Base-by-base conservation (phyloP, 164 flowering plant genomes). In the Magnolia officinalis region DNA sequence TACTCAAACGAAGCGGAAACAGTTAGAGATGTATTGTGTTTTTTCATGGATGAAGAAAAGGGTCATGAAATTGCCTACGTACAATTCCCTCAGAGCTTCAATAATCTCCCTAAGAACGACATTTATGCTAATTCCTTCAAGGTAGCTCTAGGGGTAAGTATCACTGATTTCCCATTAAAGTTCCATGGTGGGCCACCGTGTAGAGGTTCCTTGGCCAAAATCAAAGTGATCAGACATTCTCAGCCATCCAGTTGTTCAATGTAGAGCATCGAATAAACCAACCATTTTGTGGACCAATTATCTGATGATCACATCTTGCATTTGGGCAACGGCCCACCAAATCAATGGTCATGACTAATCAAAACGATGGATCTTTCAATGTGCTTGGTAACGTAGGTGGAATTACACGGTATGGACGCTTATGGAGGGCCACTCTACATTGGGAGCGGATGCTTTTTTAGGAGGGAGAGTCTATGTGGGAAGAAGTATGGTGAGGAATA, bases 371-470 rank as follows among this genome's bases (percentile, higher is more conserved):
- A 13, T 18, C 20, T 24, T 24, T 67, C 19, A 24, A 13, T 68
- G 49, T 37, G n/a, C 26, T 68, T 37, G 75, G n/a, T 13, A 24
- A 20, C 74, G 73, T 72, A 78, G 86, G 71, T 80, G 31, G 83
- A 82, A 18, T 20, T 73, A 10, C 20, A 64, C 0, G 86, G 85
- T 29, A 2, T 79, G 8, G 88, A 84, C 77, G 82, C 73, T 13
- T 31, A 63, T 63, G 84, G 84, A 71, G 86, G 86, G 20, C 74
- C 88, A 10, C 31, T 65, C 9, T 85, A 84, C 51, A 73, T 76
- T 52, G 88, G 86, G 2, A 82, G 81, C 24, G 86, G 88, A 50
- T 85, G 88, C 74, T 85, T 85, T 67, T 84, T 80, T 61, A 79
- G 88, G 59, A 79, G 88, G 76, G 83, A 72, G 4, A 69, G 55